These are phyloP conservation scores for Trichosporon sp. DNA, from an alignment of 1,284 basidiomycete species.

Conservation along the genomic window DNA sequence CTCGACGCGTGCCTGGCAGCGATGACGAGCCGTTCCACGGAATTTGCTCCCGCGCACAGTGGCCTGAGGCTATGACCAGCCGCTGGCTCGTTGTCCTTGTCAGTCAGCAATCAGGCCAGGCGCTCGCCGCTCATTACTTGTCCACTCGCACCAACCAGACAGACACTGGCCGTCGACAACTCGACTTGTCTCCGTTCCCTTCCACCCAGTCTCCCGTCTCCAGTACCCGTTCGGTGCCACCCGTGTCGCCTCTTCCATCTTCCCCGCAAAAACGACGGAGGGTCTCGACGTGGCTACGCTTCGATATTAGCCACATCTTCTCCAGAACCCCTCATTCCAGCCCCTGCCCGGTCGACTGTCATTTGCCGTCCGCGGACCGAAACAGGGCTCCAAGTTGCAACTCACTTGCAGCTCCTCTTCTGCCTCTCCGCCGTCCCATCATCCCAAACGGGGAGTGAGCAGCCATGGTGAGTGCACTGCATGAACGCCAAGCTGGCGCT, in stretches of 20 bases:
- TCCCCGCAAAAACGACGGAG: neutral
- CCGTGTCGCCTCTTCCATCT: neutral
- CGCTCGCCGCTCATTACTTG: constrained; percentile 3
- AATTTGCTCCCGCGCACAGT: neutral
- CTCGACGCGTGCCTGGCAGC: neutral
- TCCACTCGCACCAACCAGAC: constrained; percentile 4
- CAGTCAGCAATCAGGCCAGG: constrained; percentile 4
- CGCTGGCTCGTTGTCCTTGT: neutral
- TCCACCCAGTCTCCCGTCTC: neutral
- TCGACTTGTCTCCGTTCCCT: neutral
- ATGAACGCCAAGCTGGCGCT: constrained; percentile 1
- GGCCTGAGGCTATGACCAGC: neutral
- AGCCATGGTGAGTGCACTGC: constrained; percentile 4
- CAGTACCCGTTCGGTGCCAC: neutral
- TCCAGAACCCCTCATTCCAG: neutral
- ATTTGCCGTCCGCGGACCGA: neutral
- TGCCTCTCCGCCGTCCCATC: neutral
- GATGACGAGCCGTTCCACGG: neutral
- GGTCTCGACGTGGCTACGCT: neutral
- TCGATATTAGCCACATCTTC: neutral
- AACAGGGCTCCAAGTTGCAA: neutral
- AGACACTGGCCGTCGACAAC: neutral
- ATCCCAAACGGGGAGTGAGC: neutral
- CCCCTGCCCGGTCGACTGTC: neutral
- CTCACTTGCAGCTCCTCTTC: neutral